phyloP scores from a whole-genome alignment of 2,329 filamentous ascomycete species.

The Colletotrichum sojae region DNA sequence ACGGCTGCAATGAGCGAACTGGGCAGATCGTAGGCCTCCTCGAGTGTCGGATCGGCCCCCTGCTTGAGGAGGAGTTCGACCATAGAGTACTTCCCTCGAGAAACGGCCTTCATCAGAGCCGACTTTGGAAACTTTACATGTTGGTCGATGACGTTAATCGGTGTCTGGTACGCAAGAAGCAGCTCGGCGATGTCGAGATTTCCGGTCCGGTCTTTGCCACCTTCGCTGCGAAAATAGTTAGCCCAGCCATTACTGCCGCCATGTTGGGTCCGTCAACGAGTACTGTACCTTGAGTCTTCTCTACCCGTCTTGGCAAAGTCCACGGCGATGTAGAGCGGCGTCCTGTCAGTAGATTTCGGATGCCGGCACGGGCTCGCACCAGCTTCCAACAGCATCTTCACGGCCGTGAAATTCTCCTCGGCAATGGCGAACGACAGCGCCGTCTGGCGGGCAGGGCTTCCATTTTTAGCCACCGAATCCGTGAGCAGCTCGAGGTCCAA shows the following conservation, averaged over 20 bases:
- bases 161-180: conserved; percentile 30
- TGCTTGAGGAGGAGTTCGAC: conserved; percentile 43
- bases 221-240: background rate
- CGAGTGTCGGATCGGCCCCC: conserved; percentile 44
- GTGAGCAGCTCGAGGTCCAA: conserved; percentile 29
- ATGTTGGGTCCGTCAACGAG: too few species aligned
- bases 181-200: conserved; percentile 33
- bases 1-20: conserved; percentile 39
- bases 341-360: background rate
- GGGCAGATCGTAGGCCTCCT: conserved; percentile 41
- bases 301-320: background rate
- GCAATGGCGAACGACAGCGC: conserved; percentile 43
- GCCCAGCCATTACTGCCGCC: too few species aligned
- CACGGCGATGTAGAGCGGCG: conserved; percentile 29
- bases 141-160: conserved; percentile 30
- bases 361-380: conserved; percentile 43
- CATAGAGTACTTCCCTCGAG: conserved; percentile 28
- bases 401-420: conserved; percentile 36
- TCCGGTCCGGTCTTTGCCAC: conserved; percentile 1
- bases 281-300: background rate
- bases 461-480: background rate
- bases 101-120: conserved; percentile 27
- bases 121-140: conserved; percentile 21
- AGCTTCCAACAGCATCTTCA: conserved; percentile 41
- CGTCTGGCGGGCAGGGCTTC: conserved; percentile 20